Conservation (phyloP, 208 protist species). For the Acanthamoeba triangularis region DNA sequence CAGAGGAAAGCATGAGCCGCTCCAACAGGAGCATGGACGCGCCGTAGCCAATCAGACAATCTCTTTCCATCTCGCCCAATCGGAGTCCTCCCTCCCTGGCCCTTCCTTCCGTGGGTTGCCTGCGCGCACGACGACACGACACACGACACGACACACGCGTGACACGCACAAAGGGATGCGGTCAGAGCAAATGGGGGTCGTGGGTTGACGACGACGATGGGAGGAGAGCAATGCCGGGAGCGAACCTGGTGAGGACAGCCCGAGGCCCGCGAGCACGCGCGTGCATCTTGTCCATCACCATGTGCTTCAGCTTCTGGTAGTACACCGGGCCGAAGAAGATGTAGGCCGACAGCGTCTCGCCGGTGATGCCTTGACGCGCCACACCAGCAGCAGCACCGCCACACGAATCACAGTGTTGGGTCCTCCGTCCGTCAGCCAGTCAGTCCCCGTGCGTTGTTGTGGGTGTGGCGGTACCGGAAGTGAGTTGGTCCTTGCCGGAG, state of each 20-base stretch:
- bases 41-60: constrained; percentile 98
- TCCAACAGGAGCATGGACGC: constrained; percentile 96
- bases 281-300: constrained; percentile 99
- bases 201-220: no score
- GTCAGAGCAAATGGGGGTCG: neutral
- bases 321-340: constrained; percentile 99
- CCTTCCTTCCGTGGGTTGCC: constrained; percentile 99
- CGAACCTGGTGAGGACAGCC: neutral
- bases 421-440: no score
- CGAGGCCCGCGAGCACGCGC: constrained; percentile 94
- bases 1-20: constrained; percentile 98
- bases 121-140: constrained; percentile 86
- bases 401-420: neutral
- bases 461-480: constrained; percentile 84
- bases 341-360: constrained; percentile 98
- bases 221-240: constrained; percentile 34
- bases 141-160: neutral
- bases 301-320: constrained; percentile 99
- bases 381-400: no score
- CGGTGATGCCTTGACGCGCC: constrained; percentile 95
- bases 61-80: constrained; percentile 99
- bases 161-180: no score
- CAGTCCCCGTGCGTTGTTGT: no score
- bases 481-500: constrained; percentile 98
- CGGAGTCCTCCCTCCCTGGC: constrained; percentile 98